Base-by-base conservation (phyloP, 805 yeast species). In the Yarrowia phangngaensis region DNA sequence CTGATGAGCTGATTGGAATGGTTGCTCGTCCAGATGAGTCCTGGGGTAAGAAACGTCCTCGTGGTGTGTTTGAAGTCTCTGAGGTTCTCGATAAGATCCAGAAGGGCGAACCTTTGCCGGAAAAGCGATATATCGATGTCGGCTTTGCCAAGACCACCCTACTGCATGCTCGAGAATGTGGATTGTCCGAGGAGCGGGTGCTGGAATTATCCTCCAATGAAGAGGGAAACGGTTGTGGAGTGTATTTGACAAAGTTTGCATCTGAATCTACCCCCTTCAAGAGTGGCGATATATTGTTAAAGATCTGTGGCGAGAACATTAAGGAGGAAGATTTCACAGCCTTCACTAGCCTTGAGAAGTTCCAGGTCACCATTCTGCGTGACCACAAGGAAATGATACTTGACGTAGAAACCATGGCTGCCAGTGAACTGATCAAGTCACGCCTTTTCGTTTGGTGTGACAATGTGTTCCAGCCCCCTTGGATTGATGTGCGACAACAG, bases 121-220 rank as follows among this genome's bases (percentile, higher is more conserved):
- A 72, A 17, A 68, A 61, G 15, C 72, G 80, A 53, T 77, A 84
- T 30, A 72, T 87, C 38, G 95, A 86, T 59, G 82, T 84, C 28
- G 95, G 84, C 57, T 79, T 84, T 57, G 73, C 75, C 12, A 71
- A 85, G 0, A 69, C 82, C 24, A 73, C 84, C 1, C 69, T 85
- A 17, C 71, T 79, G 24, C 80, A 77, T 58, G 92, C 92, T 3
- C 77, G 95, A 64, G 75, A 84, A 29, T 74, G 83, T 60, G 92
- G 92, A 16, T 92, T 87, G 16, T 76, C 90, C 0, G 89, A 83
- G 57, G 76, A 76, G 30, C 86, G 94, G 89, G 81, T 87, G 50
- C 59, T 70, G 28, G 71, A 70, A 26, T 40, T 32, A n/a, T n/a
- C n/a, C 26, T 22, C 34, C 20, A 14, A 20, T 11, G 47, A 40